Percentiles rank a stretch among this genome's conserved stretches.
phyloP scores from a whole-genome alignment of 768 basidiomycete genomes.

The Fistulinella prunicolor region DNA sequence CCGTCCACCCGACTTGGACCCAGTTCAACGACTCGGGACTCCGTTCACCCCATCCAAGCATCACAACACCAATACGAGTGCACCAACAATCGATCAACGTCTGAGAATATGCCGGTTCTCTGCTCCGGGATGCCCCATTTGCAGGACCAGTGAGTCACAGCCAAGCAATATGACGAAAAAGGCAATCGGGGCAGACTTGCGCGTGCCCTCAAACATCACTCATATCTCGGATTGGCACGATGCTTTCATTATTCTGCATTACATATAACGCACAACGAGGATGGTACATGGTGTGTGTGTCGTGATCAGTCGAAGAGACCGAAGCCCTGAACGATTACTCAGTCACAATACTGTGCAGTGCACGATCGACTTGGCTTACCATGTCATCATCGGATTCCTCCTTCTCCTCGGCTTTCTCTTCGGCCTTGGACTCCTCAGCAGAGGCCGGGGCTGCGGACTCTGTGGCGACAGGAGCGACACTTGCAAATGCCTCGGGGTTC shows the following conservation, averaged over 20 bases:
- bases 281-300: conserved; percentile 15
- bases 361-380: conserved; percentile 42
- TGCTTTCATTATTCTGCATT: conserved; percentile 20
- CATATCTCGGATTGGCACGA: conserved; percentile 6
- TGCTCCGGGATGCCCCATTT: conserved; percentile 15
- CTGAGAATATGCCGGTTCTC: neutral
- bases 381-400: conserved; percentile 88
- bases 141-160: neutral
- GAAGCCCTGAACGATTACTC: conserved; percentile 61
- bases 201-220: conserved; percentile 1
- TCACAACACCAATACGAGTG: neutral
- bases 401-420: conserved; percentile 80
- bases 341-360: neutral
- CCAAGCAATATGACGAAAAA: neutral
- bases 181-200: neutral
- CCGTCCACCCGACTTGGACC: neutral
- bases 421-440: conserved; percentile 55
- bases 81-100: neutral
- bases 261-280: conserved; percentile 15
- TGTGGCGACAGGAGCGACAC: conserved; percentile 63
- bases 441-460: conserved; percentile 50
- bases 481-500: conserved; percentile 98
- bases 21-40: neutral
- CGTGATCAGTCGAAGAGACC: conserved; percentile 79
- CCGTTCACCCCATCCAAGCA: neutral